Base-by-base conservation (phyloP, 176 grass and related monocot species). In the Chloris gayana region DNA sequence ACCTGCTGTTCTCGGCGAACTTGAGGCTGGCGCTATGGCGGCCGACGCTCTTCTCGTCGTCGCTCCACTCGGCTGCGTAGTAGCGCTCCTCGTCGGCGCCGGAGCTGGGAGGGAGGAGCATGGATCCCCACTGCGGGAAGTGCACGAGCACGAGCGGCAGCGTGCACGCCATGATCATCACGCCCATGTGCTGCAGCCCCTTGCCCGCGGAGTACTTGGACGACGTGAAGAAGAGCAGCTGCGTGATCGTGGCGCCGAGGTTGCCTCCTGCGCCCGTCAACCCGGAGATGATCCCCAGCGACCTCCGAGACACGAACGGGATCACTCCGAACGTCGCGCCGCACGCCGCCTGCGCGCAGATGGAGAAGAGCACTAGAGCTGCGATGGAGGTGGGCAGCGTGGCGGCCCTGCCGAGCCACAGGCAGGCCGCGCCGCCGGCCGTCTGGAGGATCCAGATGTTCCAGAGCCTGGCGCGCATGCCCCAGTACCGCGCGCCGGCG, bases 121-220 rank as follows among this genome's bases (percentile, higher is more conserved):
- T 97, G 26, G 91, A 89, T 0, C 94, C 94, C 94, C 94, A 93
- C 59, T 93, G 94, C 12, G 94, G 94, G 74, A 97, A 97, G 76
- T 93, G 94, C 29, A 97, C 85, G 8, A 97, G 39, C 9, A 41
- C 27, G 0, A 88, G 69, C 0, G 94, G 91, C 31, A 89, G 38
- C 9, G 95, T 97, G 80, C 91, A 94, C 7, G 69, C 89, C 91
- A 97, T 97, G 80, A 92, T 85, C 95, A 97, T 94, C 53, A 97
- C 75, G 5, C 94, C 94, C 94, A 97, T 97, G 61, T 87, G 80
- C 66, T 78, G 44, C 0, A 97, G 49, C 0, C 94, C 94, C 6
- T 22, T 88, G 0, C 47, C 83, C 1, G 87, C 94, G 25, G 91
- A 87, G 50, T 94, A 92, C 3, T 18, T 70, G 7, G 85, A 88